These are phyloP conservation scores for Pseudogymnoascus sp. DNA, from an alignment of 2,329 filamentous ascomycete genomes.

Conservation along the genomic window DNA sequence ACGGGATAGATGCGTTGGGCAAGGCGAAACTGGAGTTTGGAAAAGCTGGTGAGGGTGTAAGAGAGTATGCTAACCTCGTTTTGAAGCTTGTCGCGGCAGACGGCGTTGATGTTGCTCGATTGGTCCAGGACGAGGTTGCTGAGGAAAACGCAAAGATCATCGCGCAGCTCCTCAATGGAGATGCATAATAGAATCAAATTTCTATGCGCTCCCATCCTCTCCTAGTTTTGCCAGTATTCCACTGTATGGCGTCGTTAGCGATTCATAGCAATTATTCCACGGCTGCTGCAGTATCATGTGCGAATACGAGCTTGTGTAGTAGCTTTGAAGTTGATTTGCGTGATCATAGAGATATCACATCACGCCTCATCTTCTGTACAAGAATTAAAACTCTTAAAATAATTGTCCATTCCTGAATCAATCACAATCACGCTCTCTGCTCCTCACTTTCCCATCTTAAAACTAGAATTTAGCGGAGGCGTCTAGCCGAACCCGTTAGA, in stretches of 20 bases:
- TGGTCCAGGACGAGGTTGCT: conserved; percentile 39
- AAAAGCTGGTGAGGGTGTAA: conserved; percentile 51
- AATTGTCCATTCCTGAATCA: not conserved
- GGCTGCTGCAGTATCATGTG: not conserved
- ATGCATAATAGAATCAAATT: conserved; percentile 20
- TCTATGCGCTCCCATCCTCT: not conserved
- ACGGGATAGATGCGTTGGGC: conserved; percentile 48
- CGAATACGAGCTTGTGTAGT: not conserved
- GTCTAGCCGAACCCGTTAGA: conserved; percentile 1
- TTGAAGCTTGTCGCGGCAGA: conserved; percentile 38
- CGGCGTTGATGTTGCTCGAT: conserved; percentile 28
- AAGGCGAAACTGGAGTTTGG: conserved; percentile 42
- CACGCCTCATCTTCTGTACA: not conserved
- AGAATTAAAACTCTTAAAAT: not conserved
- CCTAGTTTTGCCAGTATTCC: not conserved
- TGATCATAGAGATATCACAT: not conserved
- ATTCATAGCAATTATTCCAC: not conserved
- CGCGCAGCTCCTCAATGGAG: conserved; percentile 41
- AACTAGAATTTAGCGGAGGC: not conserved
- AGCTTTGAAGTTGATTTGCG: not conserved
- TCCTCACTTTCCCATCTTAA: not conserved
- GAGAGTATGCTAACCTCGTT: conserved; percentile 54
- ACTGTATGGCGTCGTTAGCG: not conserved
- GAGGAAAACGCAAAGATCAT: conserved; percentile 43
- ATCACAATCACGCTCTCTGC: not conserved